These are phyloP conservation scores for Chlorociboria aeruginascens DNA, from an alignment of 495 filamentous ascomycete genomes.

Conservation along the genomic window DNA sequence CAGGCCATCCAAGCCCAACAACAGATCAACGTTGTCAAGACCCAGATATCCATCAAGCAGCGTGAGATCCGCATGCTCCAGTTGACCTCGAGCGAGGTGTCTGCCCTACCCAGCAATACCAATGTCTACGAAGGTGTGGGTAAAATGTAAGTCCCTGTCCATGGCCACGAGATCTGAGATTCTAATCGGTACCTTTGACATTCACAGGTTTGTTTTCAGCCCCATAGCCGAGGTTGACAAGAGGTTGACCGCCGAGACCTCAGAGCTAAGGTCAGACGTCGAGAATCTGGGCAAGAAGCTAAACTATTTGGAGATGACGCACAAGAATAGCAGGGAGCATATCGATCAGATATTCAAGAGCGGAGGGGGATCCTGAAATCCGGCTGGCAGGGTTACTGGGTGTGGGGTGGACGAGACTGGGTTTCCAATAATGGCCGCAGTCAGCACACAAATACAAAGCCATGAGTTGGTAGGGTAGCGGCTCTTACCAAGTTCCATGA, in stretches of 20 bases:
- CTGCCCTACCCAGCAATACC: conserved; percentile 63
- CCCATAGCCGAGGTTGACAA: conserved; percentile 62
- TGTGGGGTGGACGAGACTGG: too few relatives aligned
- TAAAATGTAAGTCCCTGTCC: conserved; percentile 62
- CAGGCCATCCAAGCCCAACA: conserved; percentile 81
- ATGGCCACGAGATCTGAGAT: conserved; percentile 14
- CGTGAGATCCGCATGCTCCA: conserved; percentile 82
- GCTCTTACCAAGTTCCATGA: too few relatives aligned
- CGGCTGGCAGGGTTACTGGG: background rate
- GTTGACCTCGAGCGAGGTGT: conserved; percentile 74
- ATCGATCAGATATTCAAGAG: conserved; percentile 71
- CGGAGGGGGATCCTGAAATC: conserved; percentile 14
- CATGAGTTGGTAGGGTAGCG: too few relatives aligned
- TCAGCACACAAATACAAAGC: too few relatives aligned
- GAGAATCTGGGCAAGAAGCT: conserved; percentile 77
- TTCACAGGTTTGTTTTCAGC: conserved; percentile 69
- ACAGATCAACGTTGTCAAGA: conserved; percentile 77
- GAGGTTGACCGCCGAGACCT: conserved; percentile 61
- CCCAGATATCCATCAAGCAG: conserved; percentile 76
- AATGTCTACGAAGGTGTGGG: conserved; percentile 89
- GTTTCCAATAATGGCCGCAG: too few relatives aligned
- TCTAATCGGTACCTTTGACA: background rate
- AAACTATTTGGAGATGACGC: conserved; percentile 86
- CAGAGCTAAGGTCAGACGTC: conserved; percentile 65
- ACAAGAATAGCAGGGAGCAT: conserved; percentile 83